These are phyloP conservation scores for Fraxinus floribunda DNA, from an alignment of 305 asterid species.

Conservation along the genomic window DNA sequence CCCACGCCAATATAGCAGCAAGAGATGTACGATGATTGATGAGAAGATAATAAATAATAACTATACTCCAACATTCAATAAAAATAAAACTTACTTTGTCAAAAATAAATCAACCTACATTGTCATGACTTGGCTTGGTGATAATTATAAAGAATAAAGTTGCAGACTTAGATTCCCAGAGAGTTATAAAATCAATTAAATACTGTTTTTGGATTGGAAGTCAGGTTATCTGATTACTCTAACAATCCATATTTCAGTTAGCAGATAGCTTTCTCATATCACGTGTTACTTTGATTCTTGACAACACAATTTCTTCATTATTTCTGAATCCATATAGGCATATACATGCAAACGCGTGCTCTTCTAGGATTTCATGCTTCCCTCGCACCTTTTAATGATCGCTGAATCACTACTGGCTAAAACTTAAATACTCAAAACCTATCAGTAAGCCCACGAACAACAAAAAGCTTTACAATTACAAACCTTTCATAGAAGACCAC, in stretches of 20 bases:
- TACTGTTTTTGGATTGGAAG: not conserved
- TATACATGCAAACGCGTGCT: not conserved
- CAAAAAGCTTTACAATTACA: not conserved
- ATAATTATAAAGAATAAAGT: not conserved
- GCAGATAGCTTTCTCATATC: not conserved
- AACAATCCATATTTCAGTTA: not conserved
- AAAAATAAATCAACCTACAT: not conserved
- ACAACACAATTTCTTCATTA: not conserved
- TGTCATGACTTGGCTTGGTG: not conserved
- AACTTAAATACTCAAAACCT: not conserved
- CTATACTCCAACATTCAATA: not conserved
- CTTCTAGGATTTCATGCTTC: not conserved
- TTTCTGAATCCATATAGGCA: slow-evolving; percentile 3
- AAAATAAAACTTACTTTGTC: not conserved
- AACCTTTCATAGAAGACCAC: not conserved
- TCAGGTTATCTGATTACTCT: not conserved
- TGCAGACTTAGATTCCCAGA: not conserved
- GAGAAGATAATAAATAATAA: not conserved
- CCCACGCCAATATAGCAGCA: not conserved
- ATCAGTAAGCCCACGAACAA: not conserved
- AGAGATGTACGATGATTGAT: not conserved
- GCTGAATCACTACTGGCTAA: not conserved
- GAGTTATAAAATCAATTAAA: not conserved
- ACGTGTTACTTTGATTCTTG: not conserved
- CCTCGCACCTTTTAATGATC: not conserved